Percentiles rank a stretch among this genome's conserved stretches.
Evolutionary conservation across 192 early-diverging fungal genomes (phyloP).

Genomic region (Coemansia sp.): DNA sequence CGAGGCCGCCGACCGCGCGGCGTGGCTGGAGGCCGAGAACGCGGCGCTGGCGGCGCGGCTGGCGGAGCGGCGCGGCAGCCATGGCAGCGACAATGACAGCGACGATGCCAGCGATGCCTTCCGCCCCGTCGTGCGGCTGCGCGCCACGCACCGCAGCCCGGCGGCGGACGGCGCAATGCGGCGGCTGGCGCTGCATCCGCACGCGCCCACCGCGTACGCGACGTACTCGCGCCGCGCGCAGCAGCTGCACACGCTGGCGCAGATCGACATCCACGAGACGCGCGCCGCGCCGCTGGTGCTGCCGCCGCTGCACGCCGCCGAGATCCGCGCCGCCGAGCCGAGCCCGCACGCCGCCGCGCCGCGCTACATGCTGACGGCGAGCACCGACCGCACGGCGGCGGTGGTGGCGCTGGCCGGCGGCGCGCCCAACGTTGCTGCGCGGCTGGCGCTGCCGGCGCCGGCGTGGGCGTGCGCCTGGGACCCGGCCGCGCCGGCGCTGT

Average conservation of each 20-base stretch:
- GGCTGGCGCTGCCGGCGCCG: constrained; percentile 11
- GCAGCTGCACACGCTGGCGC: constrained; percentile 22
- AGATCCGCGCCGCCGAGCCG: constrained; percentile 37
- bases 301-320: constrained; percentile 24
- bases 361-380: constrained; percentile 44
- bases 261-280: constrained; percentile 18
- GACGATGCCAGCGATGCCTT: not conserved
- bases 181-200: constrained; percentile 22
- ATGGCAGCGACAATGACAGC: not conserved
- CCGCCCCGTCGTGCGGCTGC: constrained; percentile 18
- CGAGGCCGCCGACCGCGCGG: not conserved
- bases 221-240: constrained; percentile 11
- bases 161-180: constrained; percentile 12
- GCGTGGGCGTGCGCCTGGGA: constrained; percentile 53
- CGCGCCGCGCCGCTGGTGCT: constrained; percentile 3
- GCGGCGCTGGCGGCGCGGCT: constrained; percentile 3
- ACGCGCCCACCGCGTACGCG: constrained; percentile 27
- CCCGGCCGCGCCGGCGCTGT: constrained; percentile 5
- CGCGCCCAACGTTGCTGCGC: constrained; percentile 11
- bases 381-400: constrained; percentile 37
- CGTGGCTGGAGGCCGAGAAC: constrained; percentile 28
- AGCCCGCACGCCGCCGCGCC: constrained; percentile 22
- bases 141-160: constrained; percentile 15
- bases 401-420: constrained; percentile 20
- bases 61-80: not conserved